Evolutionary conservation across 352 stramenopile species (phyloP).

Genomic region (Globisporangium emineosum): DNA sequence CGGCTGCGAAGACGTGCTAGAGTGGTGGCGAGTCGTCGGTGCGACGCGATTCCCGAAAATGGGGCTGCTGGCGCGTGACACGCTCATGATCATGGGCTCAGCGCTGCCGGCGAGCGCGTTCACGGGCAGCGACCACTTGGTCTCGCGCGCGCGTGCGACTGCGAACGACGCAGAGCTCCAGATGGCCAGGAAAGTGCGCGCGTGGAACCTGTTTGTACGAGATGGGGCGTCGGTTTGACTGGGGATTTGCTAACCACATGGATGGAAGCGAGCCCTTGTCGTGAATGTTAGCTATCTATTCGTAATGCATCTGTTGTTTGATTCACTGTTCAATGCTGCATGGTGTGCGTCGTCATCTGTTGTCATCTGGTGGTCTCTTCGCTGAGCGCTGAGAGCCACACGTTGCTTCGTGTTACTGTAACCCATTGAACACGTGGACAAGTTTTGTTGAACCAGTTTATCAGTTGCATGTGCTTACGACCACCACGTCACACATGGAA

Average conservation of each 20-base stretch:
- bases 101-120: constrained; percentile 5
- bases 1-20: constrained; percentile 12
- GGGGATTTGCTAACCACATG: not conserved
- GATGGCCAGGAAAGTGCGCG: not conserved
- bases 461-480: not conserved
- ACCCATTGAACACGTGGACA: not conserved
- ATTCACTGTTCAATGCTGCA: not conserved
- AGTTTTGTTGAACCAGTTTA: not conserved
- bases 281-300: not conserved
- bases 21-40: constrained; percentile 13
- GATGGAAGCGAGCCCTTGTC: not conserved
- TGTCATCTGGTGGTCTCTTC: not conserved
- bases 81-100: constrained; percentile 15
- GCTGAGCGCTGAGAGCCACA: not conserved
- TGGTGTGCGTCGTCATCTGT: not conserved
- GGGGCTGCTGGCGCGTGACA: constrained; percentile 13
- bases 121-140: constrained; percentile 8
- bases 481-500: not conserved
- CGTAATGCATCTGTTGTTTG: not conserved
- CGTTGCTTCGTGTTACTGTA: not conserved
- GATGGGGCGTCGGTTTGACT: not conserved
- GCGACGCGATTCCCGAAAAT: constrained; percentile 14
- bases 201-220: constrained; percentile 1
- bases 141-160: not conserved
- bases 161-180: constrained; percentile 6